Percentiles rank a stretch among this genome's conserved stretches.
These are phyloP conservation scores for Heterobasidion occidentale DNA, from an alignment of 1,284 basidiomycete species.

Conservation along the genomic window DNA sequence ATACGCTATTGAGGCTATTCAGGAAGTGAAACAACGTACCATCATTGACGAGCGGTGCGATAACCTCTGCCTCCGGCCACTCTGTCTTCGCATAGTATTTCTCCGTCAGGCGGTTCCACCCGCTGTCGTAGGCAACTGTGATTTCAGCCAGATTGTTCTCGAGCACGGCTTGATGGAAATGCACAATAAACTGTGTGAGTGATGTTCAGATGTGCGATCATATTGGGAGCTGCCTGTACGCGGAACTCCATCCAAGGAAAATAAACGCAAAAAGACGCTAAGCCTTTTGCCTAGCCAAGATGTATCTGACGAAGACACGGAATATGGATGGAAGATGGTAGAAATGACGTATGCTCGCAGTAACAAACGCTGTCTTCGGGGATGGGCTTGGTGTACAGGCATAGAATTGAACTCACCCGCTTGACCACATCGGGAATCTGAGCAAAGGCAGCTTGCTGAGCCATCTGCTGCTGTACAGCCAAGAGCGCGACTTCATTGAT, in stretches of 20 bases:
- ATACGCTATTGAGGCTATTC: neutral
- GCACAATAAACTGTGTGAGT: constrained; percentile 70
- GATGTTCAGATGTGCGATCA: neutral
- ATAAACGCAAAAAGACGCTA: no score
- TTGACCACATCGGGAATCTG: constrained; percentile 79
- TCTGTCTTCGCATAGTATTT: constrained; percentile 92
- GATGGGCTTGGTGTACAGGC: no score
- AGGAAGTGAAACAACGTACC: constrained; percentile 36
- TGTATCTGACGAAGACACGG: no score
- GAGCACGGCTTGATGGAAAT: constrained; percentile 83
- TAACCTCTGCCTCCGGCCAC: constrained; percentile 96
- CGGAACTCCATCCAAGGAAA: no score
- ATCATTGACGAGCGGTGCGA: constrained; percentile 90
- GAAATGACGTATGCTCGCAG: no score
- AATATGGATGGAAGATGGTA: no score
- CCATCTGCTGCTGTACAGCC: constrained; percentile 74
- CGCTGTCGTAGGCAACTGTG: constrained; percentile 88
- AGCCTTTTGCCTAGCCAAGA: no score
- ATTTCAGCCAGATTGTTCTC: constrained; percentile 87
- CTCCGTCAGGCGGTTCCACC: constrained; percentile 95
- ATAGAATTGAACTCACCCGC: constrained; percentile 40
- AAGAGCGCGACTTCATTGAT: constrained; percentile 61
- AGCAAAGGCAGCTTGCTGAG: constrained; percentile 69
- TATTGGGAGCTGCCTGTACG: no score
- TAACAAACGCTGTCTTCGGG: no score